Conservation (phyloP, 129 eudicot species). For the sunflower (Helianthus annuus) region DNA sequence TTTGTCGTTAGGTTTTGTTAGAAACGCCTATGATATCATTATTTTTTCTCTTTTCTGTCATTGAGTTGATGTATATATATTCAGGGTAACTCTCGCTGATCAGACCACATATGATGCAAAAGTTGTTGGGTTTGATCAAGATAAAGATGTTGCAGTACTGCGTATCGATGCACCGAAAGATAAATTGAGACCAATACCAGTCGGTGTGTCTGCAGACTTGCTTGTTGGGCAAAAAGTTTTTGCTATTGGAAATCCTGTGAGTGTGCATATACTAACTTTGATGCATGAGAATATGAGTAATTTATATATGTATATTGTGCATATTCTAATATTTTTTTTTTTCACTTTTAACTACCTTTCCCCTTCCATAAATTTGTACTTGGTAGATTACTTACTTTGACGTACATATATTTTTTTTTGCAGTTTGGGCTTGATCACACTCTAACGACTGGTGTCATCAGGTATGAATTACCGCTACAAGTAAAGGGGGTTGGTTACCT, state of each 20-base stretch:
- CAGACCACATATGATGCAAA: conserved; percentile 85
- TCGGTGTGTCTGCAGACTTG: conserved; percentile 89
- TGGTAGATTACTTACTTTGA: conserved; percentile 20
- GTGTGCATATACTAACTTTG: conserved; percentile 23
- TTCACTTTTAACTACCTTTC: not conserved
- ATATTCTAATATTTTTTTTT: not conserved
- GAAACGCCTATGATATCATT: not conserved
- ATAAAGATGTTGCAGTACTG: conserved; percentile 92
- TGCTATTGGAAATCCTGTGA: conserved; percentile 97
- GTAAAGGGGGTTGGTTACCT: conserved; percentile 5
- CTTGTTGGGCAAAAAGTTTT: conserved; percentile 98
- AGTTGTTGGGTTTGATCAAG: conserved; percentile 97
- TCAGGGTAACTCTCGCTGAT: conserved; percentile 95
- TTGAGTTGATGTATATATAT: conserved; percentile 25
- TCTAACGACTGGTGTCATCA: conserved; percentile 97
- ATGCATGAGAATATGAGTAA: conserved; percentile 7
- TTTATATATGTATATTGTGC: not conserved
- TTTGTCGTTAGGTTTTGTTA: conserved; percentile 11
- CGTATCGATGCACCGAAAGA: conserved; percentile 69
- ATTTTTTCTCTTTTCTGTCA: conserved; percentile 8
- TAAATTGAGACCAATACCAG: conserved; percentile 87
- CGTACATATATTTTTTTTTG: conserved; percentile 24
- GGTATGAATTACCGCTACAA: conserved; percentile 46
- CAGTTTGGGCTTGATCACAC: conserved; percentile 99
- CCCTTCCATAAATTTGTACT: conserved; percentile 1